Evolutionary conservation across 83 land plant species (phyloP), one percentile per base, ranked within the genome.

Genomic region (Picea abies): DNA sequence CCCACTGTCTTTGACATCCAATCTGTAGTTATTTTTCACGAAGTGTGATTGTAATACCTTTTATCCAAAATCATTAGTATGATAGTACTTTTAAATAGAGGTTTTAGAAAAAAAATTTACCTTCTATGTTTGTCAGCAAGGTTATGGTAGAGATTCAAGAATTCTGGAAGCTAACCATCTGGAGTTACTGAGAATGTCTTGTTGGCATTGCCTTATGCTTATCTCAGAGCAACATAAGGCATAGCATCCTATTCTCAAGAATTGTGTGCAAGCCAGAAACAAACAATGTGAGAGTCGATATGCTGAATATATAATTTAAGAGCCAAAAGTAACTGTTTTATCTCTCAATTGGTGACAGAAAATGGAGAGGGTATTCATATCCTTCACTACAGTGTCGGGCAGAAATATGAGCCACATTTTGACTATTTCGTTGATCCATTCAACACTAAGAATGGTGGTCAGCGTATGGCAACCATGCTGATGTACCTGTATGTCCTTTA

Each of bases 401-500:
- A 89, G 60, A 87, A 89, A 63, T 89, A 89, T 63, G 86, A 89
- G 44, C 78, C 70, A 67, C 61, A 68, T 44, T 37, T 60, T 80
- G 69, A 89, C 73, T 89, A 86, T 79, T 89, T 89, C 62, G 78
- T 68, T 80, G 90, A 89, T 62, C 52, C 66, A 25, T 68, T 84
- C 75, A 86, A 88, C 60, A 83, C 80, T 63, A 82, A 77, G 73
- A 89, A 89, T 78, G 90, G 89, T 62, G 90, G 90, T 6, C 89
- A 89, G 62, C 85, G 90, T 22, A 83, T 81, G 41, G 90, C 89
- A 15, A 89, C 90, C 4, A 78, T 89, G 63, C 82, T 89, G 11
- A 86, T 89, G 90, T 89, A 89, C 39, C 82, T 89, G 90, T 89
- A 89, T 73, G 90, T 81, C 79, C 66, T 60, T 79, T 35, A 17